A percentile compares a stretch with the other conserved stretches of the same genome.
phyloP scores from a whole-genome alignment of 768 basidiomycete genomes.

The Gyrodon lividus region DNA sequence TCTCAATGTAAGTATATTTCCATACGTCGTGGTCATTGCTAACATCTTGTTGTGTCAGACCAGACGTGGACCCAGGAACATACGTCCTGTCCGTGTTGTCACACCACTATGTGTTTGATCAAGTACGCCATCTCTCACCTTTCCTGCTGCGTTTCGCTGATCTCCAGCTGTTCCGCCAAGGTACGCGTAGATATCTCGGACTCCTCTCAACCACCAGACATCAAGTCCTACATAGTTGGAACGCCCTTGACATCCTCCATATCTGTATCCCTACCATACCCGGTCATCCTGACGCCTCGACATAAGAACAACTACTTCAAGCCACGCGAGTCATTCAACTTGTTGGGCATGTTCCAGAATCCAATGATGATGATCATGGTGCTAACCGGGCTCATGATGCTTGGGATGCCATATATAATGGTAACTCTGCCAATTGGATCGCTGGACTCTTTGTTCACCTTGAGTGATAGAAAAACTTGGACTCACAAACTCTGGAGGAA shows the following conservation, averaged over 20 bases:
- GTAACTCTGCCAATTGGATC: constrained; percentile 35
- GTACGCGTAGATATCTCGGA: constrained; percentile 63
- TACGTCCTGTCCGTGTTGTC: constrained; percentile 68
- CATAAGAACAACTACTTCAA: constrained; percentile 63
- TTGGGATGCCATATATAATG: constrained; percentile 76
- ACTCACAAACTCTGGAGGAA: constrained; percentile 66
- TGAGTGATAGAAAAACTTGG: constrained; percentile 63
- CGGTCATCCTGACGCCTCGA: constrained; percentile 54
- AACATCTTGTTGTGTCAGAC: constrained; percentile 39
- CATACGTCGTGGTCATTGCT: constrained; percentile 1
- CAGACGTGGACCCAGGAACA: constrained; percentile 63
- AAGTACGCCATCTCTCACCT: constrained; percentile 40
- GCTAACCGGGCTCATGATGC: constrained; percentile 60
- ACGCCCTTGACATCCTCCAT: constrained; percentile 65
- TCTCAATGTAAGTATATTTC: constrained; percentile 55
- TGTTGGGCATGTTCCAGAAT: constrained; percentile 73
- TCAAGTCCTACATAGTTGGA: constrained; percentile 63
- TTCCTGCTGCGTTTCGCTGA: constrained; percentile 7
- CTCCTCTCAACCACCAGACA: constrained; percentile 45
- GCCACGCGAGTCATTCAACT: constrained; percentile 69
- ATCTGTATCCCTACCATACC: constrained; percentile 55
- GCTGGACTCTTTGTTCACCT: constrained; percentile 8
- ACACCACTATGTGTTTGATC: constrained; percentile 69
- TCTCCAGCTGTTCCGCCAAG: constrained; percentile 36
- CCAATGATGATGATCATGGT: constrained; percentile 86